Conservation (phyloP, 75 land plant genomes). For the Pinus taeda region DNA sequence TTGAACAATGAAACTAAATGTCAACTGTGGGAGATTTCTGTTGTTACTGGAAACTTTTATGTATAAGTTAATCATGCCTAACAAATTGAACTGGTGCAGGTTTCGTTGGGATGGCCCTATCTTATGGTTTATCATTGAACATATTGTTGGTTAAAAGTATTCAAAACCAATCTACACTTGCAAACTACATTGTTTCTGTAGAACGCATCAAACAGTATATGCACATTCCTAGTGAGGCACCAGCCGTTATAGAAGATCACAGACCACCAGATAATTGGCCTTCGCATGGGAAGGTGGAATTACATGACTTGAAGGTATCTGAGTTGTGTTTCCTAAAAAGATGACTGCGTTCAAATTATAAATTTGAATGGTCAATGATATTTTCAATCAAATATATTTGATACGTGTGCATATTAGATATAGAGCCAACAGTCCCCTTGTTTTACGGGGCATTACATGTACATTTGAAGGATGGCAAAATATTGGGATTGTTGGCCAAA, state of each 20-base stretch:
- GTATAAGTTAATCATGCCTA: not conserved
- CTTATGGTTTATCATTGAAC: slow-evolving; percentile 52
- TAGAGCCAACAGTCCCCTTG: slow-evolving; percentile 59
- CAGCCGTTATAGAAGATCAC: slow-evolving; percentile 52
- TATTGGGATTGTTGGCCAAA: slow-evolving; percentile 45
- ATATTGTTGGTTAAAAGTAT: slow-evolving; percentile 23
- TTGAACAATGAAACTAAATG: no score
- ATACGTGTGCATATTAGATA: slow-evolving; percentile 51
- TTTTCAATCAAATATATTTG: not conserved
- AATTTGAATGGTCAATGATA: not conserved
- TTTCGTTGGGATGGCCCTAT: not conserved
- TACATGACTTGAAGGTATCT: slow-evolving; percentile 62
- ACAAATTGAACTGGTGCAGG: slow-evolving; percentile 19
- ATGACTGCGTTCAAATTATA: no score
- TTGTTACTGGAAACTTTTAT: not conserved
- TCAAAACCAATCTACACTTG: slow-evolving; percentile 37
- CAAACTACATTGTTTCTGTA: slow-evolving; percentile 7
- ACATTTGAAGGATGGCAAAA: slow-evolving; percentile 57
- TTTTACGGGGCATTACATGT: slow-evolving; percentile 66
- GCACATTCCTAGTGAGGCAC: slow-evolving; percentile 77
- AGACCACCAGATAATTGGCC: slow-evolving; percentile 75
- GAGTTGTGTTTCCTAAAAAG: not conserved
- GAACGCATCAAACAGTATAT: slow-evolving; percentile 50
- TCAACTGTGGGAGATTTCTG: not conserved
- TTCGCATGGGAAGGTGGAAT: slow-evolving; percentile 59